Evolutionary conservation across 768 basidiomycete species (phyloP), one percentile per base, ranked within the genome.

Genomic region (Leccinum ochraceum): DNA sequence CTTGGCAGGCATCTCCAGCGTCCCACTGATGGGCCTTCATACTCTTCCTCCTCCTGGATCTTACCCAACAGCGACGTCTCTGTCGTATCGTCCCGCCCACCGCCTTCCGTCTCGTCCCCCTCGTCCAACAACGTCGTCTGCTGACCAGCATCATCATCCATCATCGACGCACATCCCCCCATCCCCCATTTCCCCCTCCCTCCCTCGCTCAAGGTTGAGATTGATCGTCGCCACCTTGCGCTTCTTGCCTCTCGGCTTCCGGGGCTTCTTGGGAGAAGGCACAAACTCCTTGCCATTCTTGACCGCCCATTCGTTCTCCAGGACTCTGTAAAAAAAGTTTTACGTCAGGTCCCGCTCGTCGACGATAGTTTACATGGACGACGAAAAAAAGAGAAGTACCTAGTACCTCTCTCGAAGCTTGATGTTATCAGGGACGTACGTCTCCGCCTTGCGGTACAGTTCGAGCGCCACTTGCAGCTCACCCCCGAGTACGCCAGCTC

Each of bases 401-500:
- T n/a, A 84, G 81, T 80, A 86, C 92, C 92, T 89, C 80, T 90
- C 89, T 83, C 87, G 85, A 53, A 94, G 81, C 73, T 91, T 93
- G 75, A 84, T 73, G 69, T 94, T 94, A 60, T 92, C 88, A n/a
- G 92, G 92, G 53, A 92, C 90, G 64, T 92, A 93, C 8, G 81
- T 80, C 71, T 88, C 87, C 20, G 90, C 92, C 66, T 90, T 89
- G 69, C 86, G 86, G 70, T 93, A 94, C 16, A 94, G 81, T 57
- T 91, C 88, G 39, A 94, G 80, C 3, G 92, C 92, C 2, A 2
- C 24, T 24, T 24, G 24, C 24, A 24, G 24, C 2, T 24, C 24
- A 24, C 24, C 24, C 24, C 24, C 2, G 24, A 24, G 24, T 4
- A n/a, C 3, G 6, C 10, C 22, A n/a, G 17, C 26, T 11, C 3